Base-by-base conservation (phyloP, 2,329 filamentous ascomycete genomes). In the Fusarium foetens region DNA sequence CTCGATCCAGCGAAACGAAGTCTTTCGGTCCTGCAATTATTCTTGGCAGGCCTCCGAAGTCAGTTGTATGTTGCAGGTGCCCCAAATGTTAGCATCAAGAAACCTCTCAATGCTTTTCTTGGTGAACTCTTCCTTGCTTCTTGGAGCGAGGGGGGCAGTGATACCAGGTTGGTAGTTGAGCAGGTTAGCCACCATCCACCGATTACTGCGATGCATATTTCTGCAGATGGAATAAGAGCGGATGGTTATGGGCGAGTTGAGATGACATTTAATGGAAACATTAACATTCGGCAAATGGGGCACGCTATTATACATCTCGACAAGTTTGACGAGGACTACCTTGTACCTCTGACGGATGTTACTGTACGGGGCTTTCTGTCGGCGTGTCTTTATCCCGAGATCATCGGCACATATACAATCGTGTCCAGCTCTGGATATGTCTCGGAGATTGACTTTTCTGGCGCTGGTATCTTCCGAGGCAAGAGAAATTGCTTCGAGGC, bases 181-280 rank as follows among this genome's bases (percentile, higher is more conserved):
- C 86, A 88, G 75, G 86, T 88, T 67, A 84, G 83, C 71, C 86
- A 88, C 66, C 86, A 88, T 74, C 86, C 86, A 29, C 86, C 86
- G 23, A 86, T 87, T 46, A 87, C 86, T 6, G 86, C 86, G 5
- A 86, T 87, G 78, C 85, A 86, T 76, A 83, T 87, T 35, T 75
- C 77, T 72, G 71, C 78, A 21, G 78, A 81, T 59, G 82, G 83
- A 14, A 83, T 87, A 21, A 81, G 84, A 23, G 83, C 85, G 6
- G 82, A 86, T 67, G 86, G 86, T 6, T 87, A 87, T 53, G 86
- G 86, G 16, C 81, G 85, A 12, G 85, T 87, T 14, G 86, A 87
- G 75, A 87, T 86, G 78, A 85, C 83, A 1, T 88, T 88, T 68
- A 82, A 82, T 46, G 84, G 85, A 61, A 82, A 80, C 43, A 83